These are phyloP conservation scores for Articulospora tetracladia DNA, from an alignment of 495 filamentous ascomycete genomes.

Conservation along the genomic window DNA sequence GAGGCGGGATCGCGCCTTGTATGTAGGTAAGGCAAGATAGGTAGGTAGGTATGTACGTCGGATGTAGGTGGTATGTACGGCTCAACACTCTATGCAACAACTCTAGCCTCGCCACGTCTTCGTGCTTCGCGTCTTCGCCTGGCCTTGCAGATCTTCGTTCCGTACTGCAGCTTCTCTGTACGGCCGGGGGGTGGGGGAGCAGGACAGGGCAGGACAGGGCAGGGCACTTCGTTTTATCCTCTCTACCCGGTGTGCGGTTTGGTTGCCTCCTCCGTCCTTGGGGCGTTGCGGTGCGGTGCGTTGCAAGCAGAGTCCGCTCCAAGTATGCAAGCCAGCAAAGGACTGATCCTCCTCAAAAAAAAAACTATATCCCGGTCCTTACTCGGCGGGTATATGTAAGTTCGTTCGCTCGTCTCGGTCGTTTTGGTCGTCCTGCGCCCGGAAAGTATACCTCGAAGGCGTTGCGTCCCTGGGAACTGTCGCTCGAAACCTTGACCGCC, in stretches of 20 bases:
- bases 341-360: no score
- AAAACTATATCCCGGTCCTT: no score
- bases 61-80: neutral
- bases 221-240: neutral
- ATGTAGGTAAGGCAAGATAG: no score
- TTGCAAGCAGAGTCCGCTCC: no score
- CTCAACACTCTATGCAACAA: neutral
- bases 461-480: no score
- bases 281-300: neutral
- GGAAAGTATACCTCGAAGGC: no score
- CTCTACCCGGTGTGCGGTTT: neutral
- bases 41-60: neutral
- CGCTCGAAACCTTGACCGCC: no score
- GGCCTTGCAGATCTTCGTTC: neutral
- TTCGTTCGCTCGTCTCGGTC: no score
- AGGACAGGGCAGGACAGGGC: neutral
- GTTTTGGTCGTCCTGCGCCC: no score
- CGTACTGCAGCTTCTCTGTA: neutral
- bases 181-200: neutral
- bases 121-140: neutral
- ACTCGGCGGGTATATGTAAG: no score
- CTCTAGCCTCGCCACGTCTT: neutral
- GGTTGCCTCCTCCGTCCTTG: neutral
- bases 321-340: no score
- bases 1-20: neutral